phyloP scores from a whole-genome alignment of 2,329 filamentous ascomycete genomes.

The Ophiocordyceps polyrhachis-furcata region DNA sequence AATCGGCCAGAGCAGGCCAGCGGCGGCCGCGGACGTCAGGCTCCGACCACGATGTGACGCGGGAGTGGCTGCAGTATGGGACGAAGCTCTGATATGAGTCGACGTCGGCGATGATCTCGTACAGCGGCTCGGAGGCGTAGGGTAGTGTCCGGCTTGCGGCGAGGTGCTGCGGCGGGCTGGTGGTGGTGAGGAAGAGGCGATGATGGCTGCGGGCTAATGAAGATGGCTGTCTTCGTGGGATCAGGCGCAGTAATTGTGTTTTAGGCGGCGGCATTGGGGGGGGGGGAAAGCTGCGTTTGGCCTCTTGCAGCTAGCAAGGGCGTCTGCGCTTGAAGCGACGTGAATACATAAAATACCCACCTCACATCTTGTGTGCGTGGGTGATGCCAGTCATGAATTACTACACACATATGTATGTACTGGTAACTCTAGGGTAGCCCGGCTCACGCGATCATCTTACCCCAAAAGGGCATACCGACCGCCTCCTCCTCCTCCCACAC shows the following conservation, averaged over 20 bases:
- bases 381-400: too few species aligned
- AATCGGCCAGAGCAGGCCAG: constrained; percentile 57
- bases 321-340: too few species aligned
- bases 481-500: not conserved
- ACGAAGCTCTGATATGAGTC: constrained; percentile 71
- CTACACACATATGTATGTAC: too few species aligned
- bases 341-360: too few species aligned
- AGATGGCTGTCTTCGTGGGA: not conserved
- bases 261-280: too few species aligned
- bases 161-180: constrained; percentile 39
- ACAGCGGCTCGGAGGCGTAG: constrained; percentile 53
- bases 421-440: too few species aligned
- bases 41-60: constrained; percentile 55
- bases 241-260: not conserved
- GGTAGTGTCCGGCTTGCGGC: constrained; percentile 59
- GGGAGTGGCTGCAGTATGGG: constrained; percentile 69
- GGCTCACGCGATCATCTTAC: not conserved
- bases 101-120: constrained; percentile 75
- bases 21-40: constrained; percentile 28
- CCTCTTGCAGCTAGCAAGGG: too few species aligned
- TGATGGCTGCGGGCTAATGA: not conserved
- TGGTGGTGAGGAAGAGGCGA: not conserved
- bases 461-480: not conserved
- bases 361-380: too few species aligned
- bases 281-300: too few species aligned